phyloP scores from a whole-genome alignment of 148 eudicot genomes.

The Camellia sinensis region DNA sequence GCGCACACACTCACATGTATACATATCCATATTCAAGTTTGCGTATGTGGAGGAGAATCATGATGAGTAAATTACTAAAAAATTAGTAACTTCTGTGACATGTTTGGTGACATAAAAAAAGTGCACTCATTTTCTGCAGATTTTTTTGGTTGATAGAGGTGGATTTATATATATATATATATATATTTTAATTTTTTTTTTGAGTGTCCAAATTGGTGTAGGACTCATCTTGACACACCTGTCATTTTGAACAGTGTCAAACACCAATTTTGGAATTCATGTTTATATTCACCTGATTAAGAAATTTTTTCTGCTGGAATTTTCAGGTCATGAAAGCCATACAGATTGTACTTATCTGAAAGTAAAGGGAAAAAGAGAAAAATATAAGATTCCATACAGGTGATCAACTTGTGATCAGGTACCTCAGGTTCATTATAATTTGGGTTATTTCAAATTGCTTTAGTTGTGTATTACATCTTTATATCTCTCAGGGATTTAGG shows the following conservation, averaged over 20 bases:
- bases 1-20: neutral
- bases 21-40: neutral
- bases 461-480: neutral
- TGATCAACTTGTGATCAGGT: constrained; percentile 2
- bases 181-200: no score
- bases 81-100: neutral
- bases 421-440: neutral
- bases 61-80: neutral
- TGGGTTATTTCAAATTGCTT: neutral
- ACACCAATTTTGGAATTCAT: neutral
- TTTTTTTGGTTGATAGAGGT: neutral
- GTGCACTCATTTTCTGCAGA: neutral
- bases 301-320: neutral
- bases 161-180: neutral
- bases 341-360: neutral
- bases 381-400: neutral
- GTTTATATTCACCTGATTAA: neutral
- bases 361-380: neutral
- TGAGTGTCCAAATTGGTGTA: neutral
- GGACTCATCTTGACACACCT: constrained; percentile 1
- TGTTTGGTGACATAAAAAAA: neutral
- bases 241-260: neutral
- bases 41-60: neutral
- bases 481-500: neutral
- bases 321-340: constrained; percentile 2